These are phyloP conservation scores for Pleurotus sapidus DNA, from an alignment of 768 basidiomycete species.

Conservation along the genomic window DNA sequence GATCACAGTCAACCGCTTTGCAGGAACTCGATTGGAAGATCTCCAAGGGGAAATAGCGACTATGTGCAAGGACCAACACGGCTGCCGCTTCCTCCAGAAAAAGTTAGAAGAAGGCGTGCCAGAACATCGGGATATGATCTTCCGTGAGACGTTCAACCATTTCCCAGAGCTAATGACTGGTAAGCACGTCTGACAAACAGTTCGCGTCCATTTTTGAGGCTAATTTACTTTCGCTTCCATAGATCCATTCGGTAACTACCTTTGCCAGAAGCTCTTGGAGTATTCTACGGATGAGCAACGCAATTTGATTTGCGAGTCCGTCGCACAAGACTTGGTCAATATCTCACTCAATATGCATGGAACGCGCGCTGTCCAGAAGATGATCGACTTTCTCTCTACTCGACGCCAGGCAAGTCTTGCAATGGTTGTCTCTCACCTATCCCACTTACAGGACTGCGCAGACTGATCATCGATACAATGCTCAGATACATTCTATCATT, in stretches of 20 bases:
- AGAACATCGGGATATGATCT: constrained; percentile 99
- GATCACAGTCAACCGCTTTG: constrained; percentile 86
- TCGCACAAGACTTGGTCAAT: constrained; percentile 94
- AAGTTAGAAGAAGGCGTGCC: constrained; percentile 95
- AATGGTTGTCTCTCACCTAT: constrained; percentile 29
- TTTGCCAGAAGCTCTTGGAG: constrained; percentile 97
- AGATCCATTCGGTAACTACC: constrained; percentile 99
- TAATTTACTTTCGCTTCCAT: constrained; percentile 7
- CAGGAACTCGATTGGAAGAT: constrained; percentile 94
- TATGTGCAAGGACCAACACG: constrained; percentile 98
- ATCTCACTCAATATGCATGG: constrained; percentile 99
- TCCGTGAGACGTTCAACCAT: constrained; percentile 95
- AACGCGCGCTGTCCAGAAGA: constrained; percentile 98
- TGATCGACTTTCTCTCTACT: constrained; percentile 98
- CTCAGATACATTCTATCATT: constrained; percentile 96
- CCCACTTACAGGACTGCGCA: constrained; percentile 54
- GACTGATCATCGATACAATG: constrained; percentile 81
- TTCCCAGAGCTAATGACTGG: constrained; percentile 99
- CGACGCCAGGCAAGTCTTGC: constrained; percentile 77
- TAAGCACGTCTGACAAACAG: constrained; percentile 26
- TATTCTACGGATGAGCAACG: constrained; percentile 97
- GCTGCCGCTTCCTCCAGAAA: constrained; percentile 97
- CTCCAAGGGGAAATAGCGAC: constrained; percentile 91
- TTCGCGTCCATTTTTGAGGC: constrained; percentile 3
- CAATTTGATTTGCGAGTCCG: constrained; percentile 94